Conservation (phyloP, 345 rosid species). For the Moricandia moricandioides region DNA sequence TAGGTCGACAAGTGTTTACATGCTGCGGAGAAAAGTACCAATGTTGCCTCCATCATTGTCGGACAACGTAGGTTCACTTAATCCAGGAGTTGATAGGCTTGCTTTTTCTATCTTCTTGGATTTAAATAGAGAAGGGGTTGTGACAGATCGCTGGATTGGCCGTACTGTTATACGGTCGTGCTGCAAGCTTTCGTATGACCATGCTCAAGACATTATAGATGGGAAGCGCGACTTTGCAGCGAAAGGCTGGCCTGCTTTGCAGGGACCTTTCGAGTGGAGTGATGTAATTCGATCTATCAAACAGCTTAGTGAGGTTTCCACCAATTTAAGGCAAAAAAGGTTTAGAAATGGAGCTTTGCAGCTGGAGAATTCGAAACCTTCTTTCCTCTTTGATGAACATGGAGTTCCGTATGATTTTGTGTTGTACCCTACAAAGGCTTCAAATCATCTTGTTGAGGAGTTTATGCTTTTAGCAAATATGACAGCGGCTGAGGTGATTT, state of each 20-base stretch:
- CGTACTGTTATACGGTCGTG: conserved; percentile 73
- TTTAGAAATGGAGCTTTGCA: conserved; percentile 68
- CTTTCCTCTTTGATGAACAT: conserved; percentile 56
- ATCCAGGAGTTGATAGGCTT: conserved; percentile 81
- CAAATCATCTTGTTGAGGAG: conserved; percentile 80
- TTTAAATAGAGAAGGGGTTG: conserved; percentile 51
- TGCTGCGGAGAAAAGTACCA: conserved; percentile 59
- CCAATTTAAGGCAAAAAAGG: conserved; percentile 56
- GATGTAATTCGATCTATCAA: conserved; percentile 59
- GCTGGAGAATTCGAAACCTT: conserved; percentile 60
- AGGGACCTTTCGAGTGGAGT: conserved; percentile 64
- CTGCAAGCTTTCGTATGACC: conserved; percentile 87
- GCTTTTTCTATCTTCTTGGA: conserved; percentile 87
- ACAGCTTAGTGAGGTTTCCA: conserved; percentile 59
- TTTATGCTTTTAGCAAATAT: conserved; percentile 90
- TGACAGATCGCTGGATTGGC: conserved; percentile 75
- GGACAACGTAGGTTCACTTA: conserved; percentile 68
- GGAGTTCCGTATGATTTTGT: conserved; percentile 70
- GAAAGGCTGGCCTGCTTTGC: conserved; percentile 48
- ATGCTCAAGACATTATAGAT: conserved; percentile 64
- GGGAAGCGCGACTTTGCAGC: conserved; percentile 36
- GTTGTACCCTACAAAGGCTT: conserved; percentile 45
- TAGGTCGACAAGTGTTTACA: conserved; percentile 80
- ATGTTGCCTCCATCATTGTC: conserved; percentile 83
- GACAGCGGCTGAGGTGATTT: conserved; percentile 85